Base-by-base conservation (phyloP, 106 monocot genomes). In the Iris macrosiphon region DNA sequence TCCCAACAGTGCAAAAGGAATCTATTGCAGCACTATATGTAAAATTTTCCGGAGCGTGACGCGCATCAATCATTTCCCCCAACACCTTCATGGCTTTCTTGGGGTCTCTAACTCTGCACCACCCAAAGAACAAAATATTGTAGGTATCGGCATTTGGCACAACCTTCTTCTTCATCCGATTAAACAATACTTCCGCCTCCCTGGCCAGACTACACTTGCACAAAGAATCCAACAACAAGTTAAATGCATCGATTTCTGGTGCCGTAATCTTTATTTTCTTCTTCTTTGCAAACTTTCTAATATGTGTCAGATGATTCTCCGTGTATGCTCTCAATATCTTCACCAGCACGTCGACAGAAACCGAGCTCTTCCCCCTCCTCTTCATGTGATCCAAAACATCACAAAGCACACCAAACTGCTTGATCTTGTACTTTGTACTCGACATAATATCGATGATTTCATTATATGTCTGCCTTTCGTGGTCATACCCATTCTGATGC, bases 51-150 rank as follows among this genome's bases (percentile, higher is more conserved):
- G 91, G 91, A 23, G 70, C 37, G 22, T 78, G 78, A 26, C 78
- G 75, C 53, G 43, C 72, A 20, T 66, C 51, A 30, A 99, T 63
- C 98, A 99, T 99, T 79, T 91, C 91, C 40, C 84, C 87, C 3
- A 99, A 70, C 58, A 99, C 67, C 47, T 81, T 73, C 83, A 99
- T 99, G 5, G 87, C 98, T 39, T 73, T 80, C 37, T 63, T 54
- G 0, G 98, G 91, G 48, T 91, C 71, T 39, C 73, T 63, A 12
- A 81, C 78, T n/a, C 98, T 65, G 49, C 98, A 99, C 91, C 98
- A 99, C 29, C 98, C 91, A 23, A 99, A 99, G 52, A 99, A 99
- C 64, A 99, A 42, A 52, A 84, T 83, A 7, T 76, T 87, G 53
- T 80, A 99, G 1, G 91, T 99, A 35, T 84, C 72, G 0, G 83